Evolutionary conservation across 129 eudicot species (phyloP), one percentile per base, ranked within the genome.

Genomic region (Flaveria robusta): DNA sequence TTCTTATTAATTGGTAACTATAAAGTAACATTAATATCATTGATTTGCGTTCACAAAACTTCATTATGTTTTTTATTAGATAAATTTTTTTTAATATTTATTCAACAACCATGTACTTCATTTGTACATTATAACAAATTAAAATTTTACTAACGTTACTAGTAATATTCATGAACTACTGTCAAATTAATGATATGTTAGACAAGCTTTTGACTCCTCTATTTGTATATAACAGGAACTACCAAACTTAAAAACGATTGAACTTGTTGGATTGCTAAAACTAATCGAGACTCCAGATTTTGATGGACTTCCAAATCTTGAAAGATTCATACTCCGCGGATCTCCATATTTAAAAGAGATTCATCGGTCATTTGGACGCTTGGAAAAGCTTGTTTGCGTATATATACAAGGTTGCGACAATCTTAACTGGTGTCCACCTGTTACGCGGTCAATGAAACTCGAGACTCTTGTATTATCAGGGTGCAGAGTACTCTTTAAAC

Each of bases 281-380:
- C 51, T 80, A 42, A 52, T 49, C 23, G 34, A 10, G 52, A 66
- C 71, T 0, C 71, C 71, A 18, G 31, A 66, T 41, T 20, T 66
- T 41, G 52, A 20, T 41, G 52, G 52, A 66, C 51, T 66, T 20
- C 52, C 71, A 41, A 39, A 41, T 66, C 71, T 66, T 10, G 71
- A 41, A 18, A 19, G n/a, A 41, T 41, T 66, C 27, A 39, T 41
- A 8, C 71, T 66, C 0, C 2, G 2, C 9, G 52, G 16, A 11
- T 39, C 20, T 66, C 8, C 16, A 10, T 2, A 66, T 42, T 8
- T 66, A 41, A 5, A 66, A 66, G 52, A 66, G 71, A 66, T 72
- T 6, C 69, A 80, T 63, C 39, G n/a, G 11, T 79, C 79, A 8
- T 41, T 64, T 79, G 74, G 79, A 66, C 6, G 16, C 15, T 41